Evolutionary conservation across 2,329 filamentous ascomycete genomes (phyloP).

Genomic region (Xylariaceae sp.): DNA sequence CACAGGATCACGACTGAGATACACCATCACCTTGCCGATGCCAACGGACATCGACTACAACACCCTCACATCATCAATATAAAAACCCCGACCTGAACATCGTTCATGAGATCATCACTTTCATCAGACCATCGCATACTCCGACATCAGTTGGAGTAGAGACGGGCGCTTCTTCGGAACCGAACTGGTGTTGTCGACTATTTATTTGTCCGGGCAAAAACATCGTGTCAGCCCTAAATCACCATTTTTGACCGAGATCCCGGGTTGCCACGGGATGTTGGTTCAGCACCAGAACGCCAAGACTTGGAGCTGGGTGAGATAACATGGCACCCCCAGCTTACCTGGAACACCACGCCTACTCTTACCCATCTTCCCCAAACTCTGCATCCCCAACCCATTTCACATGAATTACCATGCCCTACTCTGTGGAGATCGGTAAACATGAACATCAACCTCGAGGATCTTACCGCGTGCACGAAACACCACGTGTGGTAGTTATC

Average conservation of each 20-base stretch:
- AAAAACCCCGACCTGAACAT: not conserved
- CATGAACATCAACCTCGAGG: conserved; percentile 11
- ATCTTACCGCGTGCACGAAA: no score
- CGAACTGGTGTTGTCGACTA: not conserved
- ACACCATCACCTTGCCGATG: no score
- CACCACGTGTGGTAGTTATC: no score
- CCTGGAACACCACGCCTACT: not conserved
- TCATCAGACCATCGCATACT: not conserved
- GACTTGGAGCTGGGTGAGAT: not conserved
- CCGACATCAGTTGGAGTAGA: not conserved
- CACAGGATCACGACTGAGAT: no score
- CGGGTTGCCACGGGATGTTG: not conserved
- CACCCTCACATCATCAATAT: no score
- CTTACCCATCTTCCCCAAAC: not conserved
- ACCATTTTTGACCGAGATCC: not conserved
- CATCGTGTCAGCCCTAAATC: conserved; percentile 13
- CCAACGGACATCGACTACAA: no score
- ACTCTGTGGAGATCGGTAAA: not conserved
- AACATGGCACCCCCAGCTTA: not conserved
- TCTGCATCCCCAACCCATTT: not conserved
- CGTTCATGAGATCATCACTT: not conserved
- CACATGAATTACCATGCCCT: not conserved
- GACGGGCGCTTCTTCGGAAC: not conserved
- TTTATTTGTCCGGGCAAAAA: not conserved
- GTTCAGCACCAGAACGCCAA: conserved; percentile 3